These are phyloP conservation scores for Sphaerulina musiva DNA, from an alignment of 2,329 filamentous ascomycete genomes.

Conservation along the genomic window DNA sequence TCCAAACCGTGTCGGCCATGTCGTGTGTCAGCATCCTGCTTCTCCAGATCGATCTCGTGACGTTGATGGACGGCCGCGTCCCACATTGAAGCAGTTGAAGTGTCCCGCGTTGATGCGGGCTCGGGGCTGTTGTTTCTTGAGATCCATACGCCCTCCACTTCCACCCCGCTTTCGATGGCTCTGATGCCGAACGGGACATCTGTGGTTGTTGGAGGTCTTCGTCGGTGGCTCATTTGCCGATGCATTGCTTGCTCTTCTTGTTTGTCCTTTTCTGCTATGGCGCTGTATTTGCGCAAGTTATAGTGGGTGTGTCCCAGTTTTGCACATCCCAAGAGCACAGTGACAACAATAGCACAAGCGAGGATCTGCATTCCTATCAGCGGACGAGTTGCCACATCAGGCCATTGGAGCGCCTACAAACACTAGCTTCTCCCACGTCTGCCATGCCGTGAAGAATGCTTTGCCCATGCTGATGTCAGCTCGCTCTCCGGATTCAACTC, in stretches of 20 bases:
- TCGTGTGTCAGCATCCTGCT: conserved; percentile 5
- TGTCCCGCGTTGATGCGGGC: conserved; percentile 22
- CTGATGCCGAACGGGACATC: conserved; percentile 76
- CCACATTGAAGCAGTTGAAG: conserved; percentile 20
- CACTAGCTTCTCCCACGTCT: conserved; percentile 81
- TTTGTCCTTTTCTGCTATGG: conserved; percentile 28
- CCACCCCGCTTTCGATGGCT: conserved; percentile 73
- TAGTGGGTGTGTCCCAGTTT: conserved; percentile 52
- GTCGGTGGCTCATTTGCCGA: conserved; percentile 29
- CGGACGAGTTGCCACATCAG: conserved; percentile 24
- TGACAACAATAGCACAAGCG: conserved; percentile 60
- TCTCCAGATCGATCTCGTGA: conserved; percentile 18
- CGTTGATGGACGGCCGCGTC: conserved; percentile 13
- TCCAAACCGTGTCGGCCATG: background rate
- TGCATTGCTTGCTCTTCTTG: conserved; percentile 31
- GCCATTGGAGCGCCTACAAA: conserved; percentile 55
- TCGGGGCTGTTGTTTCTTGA: conserved; percentile 41
- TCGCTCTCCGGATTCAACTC: background rate
- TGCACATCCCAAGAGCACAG: conserved; percentile 60
- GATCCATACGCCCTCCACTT: conserved; percentile 71
- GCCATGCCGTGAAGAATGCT: conserved; percentile 53
- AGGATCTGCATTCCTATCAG: conserved; percentile 53
- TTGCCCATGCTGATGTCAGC: conserved; percentile 6
- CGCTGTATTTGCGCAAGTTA: conserved; percentile 39
- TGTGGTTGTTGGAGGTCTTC: conserved; percentile 37